phyloP scores from a whole-genome alignment of 2,329 filamentous ascomycete genomes.

The Westerdykella ornata region DNA sequence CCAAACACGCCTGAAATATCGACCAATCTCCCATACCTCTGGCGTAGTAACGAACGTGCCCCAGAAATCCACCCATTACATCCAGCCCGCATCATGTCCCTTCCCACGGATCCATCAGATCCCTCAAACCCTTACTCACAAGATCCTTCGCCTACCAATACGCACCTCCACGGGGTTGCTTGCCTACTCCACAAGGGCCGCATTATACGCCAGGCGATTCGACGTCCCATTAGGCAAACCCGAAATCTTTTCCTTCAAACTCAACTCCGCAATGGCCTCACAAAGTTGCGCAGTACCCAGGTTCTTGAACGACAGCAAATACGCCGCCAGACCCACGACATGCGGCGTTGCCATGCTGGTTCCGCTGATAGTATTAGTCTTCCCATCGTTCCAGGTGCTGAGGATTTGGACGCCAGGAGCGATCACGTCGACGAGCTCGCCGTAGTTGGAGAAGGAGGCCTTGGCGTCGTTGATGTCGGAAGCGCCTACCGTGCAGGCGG shows the following conservation, averaged over 20 bases:
- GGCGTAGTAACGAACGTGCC: too few relatives aligned
- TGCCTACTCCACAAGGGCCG: constrained; percentile 11
- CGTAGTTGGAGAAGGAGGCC: constrained; percentile 34
- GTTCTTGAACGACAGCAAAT: constrained; percentile 51
- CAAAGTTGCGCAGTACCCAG: constrained; percentile 40
- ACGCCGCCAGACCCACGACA: constrained; percentile 61
- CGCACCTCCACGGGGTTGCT: too few relatives aligned
- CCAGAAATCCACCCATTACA: too few relatives aligned
- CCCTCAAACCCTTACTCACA: too few relatives aligned
- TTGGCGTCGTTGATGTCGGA: constrained; percentile 24
- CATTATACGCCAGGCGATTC: constrained; percentile 51
- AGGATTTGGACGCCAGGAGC: constrained; percentile 37
- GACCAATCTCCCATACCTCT: too few relatives aligned
- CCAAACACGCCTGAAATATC: too few relatives aligned
- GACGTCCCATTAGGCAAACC: constrained; percentile 38
- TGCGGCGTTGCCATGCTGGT: constrained; percentile 65
- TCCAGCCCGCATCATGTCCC: too few relatives aligned
- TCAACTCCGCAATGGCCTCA: constrained; percentile 41
- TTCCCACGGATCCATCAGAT: too few relatives aligned
- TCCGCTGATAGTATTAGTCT: constrained; percentile 47
- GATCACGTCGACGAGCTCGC: constrained; percentile 31
- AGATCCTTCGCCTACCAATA: too few relatives aligned
- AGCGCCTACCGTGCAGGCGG: constrained; percentile 37
- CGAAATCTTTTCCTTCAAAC: constrained; percentile 36
- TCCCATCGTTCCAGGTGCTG: constrained; percentile 42